Evolutionary conservation across 2,329 filamentous ascomycete genomes (phyloP).

Genomic region (Fusarium denticulatum): DNA sequence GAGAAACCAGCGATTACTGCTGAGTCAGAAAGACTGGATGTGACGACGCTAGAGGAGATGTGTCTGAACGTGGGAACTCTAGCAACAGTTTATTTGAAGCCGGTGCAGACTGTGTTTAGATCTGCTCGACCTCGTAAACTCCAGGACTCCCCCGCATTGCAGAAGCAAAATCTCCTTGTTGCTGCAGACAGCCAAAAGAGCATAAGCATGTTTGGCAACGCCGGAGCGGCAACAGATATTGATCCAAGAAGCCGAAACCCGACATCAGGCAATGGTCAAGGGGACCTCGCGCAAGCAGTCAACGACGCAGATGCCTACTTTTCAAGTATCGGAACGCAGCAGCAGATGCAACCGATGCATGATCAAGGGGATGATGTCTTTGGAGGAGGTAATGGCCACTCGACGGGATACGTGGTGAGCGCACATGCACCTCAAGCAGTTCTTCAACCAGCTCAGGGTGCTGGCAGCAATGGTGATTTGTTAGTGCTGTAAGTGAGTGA

Average conservation of each 20-base stretch:
- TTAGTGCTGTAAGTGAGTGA: conserved; percentile 64
- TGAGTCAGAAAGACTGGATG: conserved; percentile 93
- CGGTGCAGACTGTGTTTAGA: conserved; percentile 96
- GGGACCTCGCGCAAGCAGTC: conserved; percentile 75
- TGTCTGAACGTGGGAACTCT: conserved; percentile 95
- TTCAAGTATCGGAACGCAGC: conserved; percentile 75
- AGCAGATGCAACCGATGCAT: conserved; percentile 78
- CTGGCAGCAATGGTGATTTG: conserved; percentile 75
- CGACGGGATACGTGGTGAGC: conserved; percentile 77
- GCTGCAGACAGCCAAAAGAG: conserved; percentile 66
- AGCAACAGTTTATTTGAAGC: conserved; percentile 97
- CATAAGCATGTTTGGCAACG: conserved; percentile 66
- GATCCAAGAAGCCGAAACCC: conserved; percentile 54
- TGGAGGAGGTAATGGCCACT: conserved; percentile 65
- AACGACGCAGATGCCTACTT: conserved; percentile 93
- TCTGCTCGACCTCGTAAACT: conserved; percentile 83
- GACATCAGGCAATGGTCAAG: conserved; percentile 42
- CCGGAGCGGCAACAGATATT: conserved; percentile 62
- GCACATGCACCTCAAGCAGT: conserved; percentile 82
- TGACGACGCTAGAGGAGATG: conserved; percentile 92
- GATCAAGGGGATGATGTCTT: conserved; percentile 70
- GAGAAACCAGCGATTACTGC: conserved; percentile 96
- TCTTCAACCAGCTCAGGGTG: conserved; percentile 74
- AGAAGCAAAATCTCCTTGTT: conserved; percentile 72
- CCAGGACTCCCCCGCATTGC: conserved; percentile 84